Evolutionary conservation across 2,329 filamentous ascomycete genomes (phyloP).

Genomic region (Westerdykella aurantiaca): DNA sequence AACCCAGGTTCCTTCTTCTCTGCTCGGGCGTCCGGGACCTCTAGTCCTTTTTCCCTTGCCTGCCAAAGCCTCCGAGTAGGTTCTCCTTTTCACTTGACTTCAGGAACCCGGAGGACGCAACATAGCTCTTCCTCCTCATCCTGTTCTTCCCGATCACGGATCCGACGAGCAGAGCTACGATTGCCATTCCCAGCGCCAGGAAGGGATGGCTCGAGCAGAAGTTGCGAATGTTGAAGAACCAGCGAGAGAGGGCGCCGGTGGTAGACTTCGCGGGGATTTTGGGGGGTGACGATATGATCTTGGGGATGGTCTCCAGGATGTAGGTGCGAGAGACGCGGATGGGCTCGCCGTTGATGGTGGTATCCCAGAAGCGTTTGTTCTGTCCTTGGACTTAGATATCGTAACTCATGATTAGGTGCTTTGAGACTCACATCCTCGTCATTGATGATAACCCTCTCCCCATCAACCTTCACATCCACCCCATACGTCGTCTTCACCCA

Average conservation of each 20-base stretch:
- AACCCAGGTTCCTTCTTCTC: too few relatives aligned
- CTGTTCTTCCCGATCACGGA: conserved; percentile 33
- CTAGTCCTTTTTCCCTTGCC: conserved; percentile 31
- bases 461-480: conserved; percentile 68
- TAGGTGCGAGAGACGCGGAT: conserved; percentile 86
- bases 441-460: conserved; percentile 91
- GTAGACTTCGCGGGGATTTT: conserved; percentile 73
- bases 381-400: conserved; percentile 33
- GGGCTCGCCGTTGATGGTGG: conserved; percentile 77
- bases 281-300: conserved; percentile 62
- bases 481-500: conserved; percentile 96
- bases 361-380: conserved; percentile 94
- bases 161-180: conserved; percentile 51
- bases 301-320: conserved; percentile 79
- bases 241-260: conserved; percentile 63
- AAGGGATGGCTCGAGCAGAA: conserved; percentile 43
- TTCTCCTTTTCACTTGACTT: conserved; percentile 64
- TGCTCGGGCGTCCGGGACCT: background rate
- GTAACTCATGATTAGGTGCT: background rate
- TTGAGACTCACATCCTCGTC: conserved; percentile 78
- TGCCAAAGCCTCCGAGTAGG: conserved; percentile 54
- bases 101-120: conserved; percentile 55
- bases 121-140: conserved; percentile 40
- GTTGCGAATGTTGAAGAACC: conserved; percentile 50
- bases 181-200: conserved; percentile 49